Base-by-base conservation (phyloP, 148 eudicot species). In the Vaccinium myrtillus region DNA sequence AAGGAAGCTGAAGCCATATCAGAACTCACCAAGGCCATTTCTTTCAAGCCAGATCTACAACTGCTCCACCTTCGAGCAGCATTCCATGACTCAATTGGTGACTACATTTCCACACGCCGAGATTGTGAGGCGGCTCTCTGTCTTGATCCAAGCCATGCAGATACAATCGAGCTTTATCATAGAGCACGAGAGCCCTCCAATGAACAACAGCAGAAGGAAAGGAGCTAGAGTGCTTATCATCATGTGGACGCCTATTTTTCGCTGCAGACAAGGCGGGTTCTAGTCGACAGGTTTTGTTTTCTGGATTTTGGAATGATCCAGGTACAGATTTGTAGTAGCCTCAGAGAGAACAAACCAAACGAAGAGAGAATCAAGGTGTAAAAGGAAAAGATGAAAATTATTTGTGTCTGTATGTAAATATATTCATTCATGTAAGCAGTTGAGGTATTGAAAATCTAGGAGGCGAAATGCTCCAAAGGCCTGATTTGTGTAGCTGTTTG, bases 51-150 rank as follows among this genome's bases (percentile, higher is more conserved):
- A 2, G 95, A 93, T 83, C 83, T 91, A 87, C 95, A 91, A 80
- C 91, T 93, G 46, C 89, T 93, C 69, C 93, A 93, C 90, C 95
- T 93, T 19, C 89, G 95, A 81, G 95, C 95, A 63, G 93, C 95
- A 79, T 93, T 93, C 86, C 91, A 91, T 4, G 95, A 91, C 56
- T 91, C 93, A 12, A 90, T 93, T 89, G 91, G 95, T 51, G 88
- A 89, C 83, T 21, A 56, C 18, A 54, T 87, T 43, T 87, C 90
- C 77, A 88, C 93, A 71, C 85, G 89, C 78, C 86, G 82, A 84
- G 93, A 91, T 78, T 93, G 95, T 86, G 92, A 93, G 85, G 95
- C 95, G 25, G 93, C 95, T 21, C 95, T 93, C 79, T 91, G 90
- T 87, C 90, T 93, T 5, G 95, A 93, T 83, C 89, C 92, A 19